phyloP scores from a whole-genome alignment of 75 land plant genomes.

The Gnetum montanum region DNA sequence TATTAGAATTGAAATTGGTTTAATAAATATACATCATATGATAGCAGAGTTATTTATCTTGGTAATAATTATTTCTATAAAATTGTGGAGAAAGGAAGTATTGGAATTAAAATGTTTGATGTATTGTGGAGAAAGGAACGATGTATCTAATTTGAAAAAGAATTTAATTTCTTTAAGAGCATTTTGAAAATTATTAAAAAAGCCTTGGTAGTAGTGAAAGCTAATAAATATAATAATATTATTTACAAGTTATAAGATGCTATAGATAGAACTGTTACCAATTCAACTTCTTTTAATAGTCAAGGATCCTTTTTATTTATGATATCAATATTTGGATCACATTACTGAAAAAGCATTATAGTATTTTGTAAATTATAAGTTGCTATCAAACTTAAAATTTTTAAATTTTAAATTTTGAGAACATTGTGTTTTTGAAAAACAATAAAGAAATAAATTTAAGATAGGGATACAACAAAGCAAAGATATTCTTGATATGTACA shows the following conservation, averaged over 20 bases:
- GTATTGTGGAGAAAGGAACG: too few species aligned
- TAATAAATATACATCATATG: too few species aligned
- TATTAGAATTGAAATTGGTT: too few species aligned
- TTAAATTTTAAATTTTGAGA: constrained; percentile 2
- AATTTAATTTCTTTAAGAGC: too few species aligned
- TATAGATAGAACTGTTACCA: neutral
- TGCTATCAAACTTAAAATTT: neutral
- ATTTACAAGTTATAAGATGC: neutral
- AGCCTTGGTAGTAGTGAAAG: neutral
- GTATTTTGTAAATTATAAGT: neutral
- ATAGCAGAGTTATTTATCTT: too few species aligned
- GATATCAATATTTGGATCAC: neutral
- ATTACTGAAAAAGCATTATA: neutral
- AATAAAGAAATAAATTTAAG: constrained; percentile 1
- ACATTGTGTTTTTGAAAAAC: constrained; percentile 22
- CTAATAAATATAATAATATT: neutral
- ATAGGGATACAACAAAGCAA: constrained; percentile 1
- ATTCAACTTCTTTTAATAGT: neutral
- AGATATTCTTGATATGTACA: constrained; percentile 16
- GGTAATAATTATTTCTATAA: too few species aligned
- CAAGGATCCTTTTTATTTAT: neutral
- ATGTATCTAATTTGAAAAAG: too few species aligned
- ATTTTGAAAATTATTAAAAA: neutral
- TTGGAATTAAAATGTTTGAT: too few species aligned
- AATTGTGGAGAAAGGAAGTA: too few species aligned